Evolutionary conservation across 2,329 filamentous ascomycete species (phyloP).

Genomic region (Epichloe brachyelytri): DNA sequence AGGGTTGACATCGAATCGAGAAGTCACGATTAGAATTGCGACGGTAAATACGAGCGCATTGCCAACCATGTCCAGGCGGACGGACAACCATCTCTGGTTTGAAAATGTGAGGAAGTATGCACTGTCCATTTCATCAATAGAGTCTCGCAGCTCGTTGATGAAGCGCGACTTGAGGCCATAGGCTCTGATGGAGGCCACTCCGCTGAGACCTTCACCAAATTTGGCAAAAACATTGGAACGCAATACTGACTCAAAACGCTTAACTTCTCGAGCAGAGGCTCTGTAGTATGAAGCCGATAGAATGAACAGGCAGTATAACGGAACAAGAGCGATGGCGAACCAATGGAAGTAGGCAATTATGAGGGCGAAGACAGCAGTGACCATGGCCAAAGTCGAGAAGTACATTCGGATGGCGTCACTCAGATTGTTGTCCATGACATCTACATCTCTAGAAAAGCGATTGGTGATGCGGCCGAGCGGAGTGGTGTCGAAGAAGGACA

Average conservation of each 20-base stretch:
- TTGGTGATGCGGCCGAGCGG: conserved; percentile 92
- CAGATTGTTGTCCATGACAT: conserved; percentile 90
- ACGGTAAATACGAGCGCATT: conserved; percentile 76
- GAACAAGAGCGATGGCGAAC: conserved; percentile 52
- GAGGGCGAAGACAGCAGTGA: conserved; percentile 70
- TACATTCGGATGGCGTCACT: conserved; percentile 89
- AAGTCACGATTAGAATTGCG: conserved; percentile 84
- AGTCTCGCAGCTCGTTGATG: conserved; percentile 49
- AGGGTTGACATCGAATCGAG: conserved; percentile 71
- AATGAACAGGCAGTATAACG: conserved; percentile 63
- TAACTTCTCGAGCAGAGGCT: conserved; percentile 82
- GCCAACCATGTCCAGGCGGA: conserved; percentile 74
- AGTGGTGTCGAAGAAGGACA: conserved; percentile 95
- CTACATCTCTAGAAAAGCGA: conserved; percentile 87
- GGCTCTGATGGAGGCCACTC: conserved; percentile 74
- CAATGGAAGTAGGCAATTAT: conserved; percentile 95
- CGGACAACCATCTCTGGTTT: conserved; percentile 86
- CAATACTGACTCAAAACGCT: conserved; percentile 82
- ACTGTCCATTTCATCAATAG: conserved; percentile 84
- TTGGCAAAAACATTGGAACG: conserved; percentile 81
- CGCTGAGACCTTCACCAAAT: conserved; percentile 79
- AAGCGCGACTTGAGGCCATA: conserved; percentile 76
- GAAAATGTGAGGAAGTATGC: conserved; percentile 93
- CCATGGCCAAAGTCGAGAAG: conserved; percentile 71
- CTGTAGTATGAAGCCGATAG: conserved; percentile 81